Evolutionary conservation across 2,329 filamentous ascomycete genomes (phyloP).

Genomic region (Pyricularia pennisetigena): DNA sequence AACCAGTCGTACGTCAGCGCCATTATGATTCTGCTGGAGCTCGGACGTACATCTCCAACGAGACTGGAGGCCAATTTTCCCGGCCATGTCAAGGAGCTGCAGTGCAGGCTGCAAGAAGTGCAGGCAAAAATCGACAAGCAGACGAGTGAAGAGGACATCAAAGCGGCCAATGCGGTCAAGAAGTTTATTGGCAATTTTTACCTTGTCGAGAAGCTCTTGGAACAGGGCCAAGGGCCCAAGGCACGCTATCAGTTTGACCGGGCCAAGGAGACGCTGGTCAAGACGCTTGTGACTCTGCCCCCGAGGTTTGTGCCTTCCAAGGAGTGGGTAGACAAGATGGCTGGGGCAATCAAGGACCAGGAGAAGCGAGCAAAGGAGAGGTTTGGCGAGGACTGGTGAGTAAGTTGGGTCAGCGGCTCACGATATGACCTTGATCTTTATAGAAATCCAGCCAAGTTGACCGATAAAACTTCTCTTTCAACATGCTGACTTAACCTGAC

Average conservation of each 20-base stretch:
- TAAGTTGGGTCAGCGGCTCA: background rate
- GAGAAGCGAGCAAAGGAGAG: background rate
- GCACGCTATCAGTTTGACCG: background rate
- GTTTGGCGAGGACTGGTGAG: background rate
- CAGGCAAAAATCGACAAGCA: background rate
- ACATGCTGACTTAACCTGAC: too few relatives aligned
- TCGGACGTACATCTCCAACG: background rate
- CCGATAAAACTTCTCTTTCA: background rate
- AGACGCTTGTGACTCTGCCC: background rate
- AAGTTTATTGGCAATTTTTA: background rate
- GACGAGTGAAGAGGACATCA: background rate
- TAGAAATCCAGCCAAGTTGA: background rate
- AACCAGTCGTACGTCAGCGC: background rate
- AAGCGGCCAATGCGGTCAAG: background rate
- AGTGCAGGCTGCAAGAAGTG: background rate
- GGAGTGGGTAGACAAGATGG: background rate
- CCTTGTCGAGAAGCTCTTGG: background rate
- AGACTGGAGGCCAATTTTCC: background rate
- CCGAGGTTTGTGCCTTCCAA: background rate
- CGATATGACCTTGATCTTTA: background rate
- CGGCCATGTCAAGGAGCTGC: background rate
- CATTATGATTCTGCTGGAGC: background rate
- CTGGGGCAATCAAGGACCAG: background rate
- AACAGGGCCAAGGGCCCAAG: background rate
- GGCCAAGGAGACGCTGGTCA: background rate